Conservation (phyloP, 139 green algal genomes). For the Penium margaritaceum region DNA sequence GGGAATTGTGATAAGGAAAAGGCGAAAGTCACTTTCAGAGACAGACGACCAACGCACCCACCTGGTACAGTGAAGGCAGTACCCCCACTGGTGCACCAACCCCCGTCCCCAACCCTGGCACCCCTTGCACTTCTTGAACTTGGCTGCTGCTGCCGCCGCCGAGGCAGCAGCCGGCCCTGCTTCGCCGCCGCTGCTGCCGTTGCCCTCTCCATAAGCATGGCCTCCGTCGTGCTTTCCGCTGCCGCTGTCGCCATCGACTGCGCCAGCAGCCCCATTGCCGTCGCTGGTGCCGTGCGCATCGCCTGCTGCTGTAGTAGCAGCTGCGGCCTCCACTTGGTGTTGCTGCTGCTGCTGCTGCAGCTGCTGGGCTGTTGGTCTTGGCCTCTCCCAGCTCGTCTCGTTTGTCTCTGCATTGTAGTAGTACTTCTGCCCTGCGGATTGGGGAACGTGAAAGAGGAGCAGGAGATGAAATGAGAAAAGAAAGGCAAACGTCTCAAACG, state of each 20-base stretch:
- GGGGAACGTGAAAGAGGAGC: too few relatives aligned
- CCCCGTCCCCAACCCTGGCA: conserved; percentile 40
- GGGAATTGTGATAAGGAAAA: too few relatives aligned
- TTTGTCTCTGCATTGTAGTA: conserved; percentile 40
- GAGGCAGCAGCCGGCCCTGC: not conserved
- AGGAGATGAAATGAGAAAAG: too few relatives aligned
- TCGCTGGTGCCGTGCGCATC: not conserved
- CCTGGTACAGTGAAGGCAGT: conserved; percentile 42
- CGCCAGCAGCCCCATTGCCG: not conserved
- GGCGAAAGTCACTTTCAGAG: too few relatives aligned
- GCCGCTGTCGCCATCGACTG: not conserved
- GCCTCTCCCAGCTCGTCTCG: conserved; percentile 40
- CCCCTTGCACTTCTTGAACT: conserved; percentile 38
- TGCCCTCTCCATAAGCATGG: not conserved
- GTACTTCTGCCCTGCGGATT: conserved; percentile 40
- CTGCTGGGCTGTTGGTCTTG: conserved; percentile 8
- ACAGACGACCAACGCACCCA: too few relatives aligned
- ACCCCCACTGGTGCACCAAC: conserved; percentile 29
- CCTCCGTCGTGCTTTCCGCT: too few relatives aligned
- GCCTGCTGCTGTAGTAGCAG: too few relatives aligned
- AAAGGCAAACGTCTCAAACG: too few relatives aligned
- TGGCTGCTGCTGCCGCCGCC: not conserved
- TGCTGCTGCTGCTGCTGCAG: too few relatives aligned
- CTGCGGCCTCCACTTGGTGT: too few relatives aligned
- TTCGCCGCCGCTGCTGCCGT: not conserved